Evolutionary conservation across 768 basidiomycete species (phyloP), one percentile per base, ranked within the genome.

Genomic region (Dendrothele bispora): DNA sequence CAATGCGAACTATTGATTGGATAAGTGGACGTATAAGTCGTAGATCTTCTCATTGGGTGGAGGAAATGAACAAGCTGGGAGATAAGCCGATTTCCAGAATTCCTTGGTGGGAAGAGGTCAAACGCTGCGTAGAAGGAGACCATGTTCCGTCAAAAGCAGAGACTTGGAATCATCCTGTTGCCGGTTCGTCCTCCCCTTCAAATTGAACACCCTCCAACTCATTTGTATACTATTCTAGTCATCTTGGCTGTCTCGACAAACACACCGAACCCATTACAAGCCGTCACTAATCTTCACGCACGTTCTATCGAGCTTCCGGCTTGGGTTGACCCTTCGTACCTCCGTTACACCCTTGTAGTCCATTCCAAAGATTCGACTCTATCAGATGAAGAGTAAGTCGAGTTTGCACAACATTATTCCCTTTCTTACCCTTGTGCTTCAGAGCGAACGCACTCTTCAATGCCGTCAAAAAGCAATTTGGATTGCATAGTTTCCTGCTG

Each of bases 61-160:
- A 83, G 34, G 82, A 87, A 57, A 59, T 83, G 36, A 81, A 87
- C 49, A 71, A 65, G 25, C 49, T 66, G 3, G 69, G 68, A 10
- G 72, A 75, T 37, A 67, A 63, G 29, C 68, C 77, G 34, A 39
- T 56, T 1, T 46, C 68, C 36, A 70, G 78, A 41, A 82, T 87
- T 8, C 90, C 89, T 1, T 93, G 91, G 91, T 93, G 91, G 91
- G 86, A 90, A 53, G 91, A 93, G 61, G 73, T 93, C 30, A 73
- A 77, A 56, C 75, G 81, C 10, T 93, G 91, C 62, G 74, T 78
- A 1, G 86, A 92, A 60, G 88, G 87, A 1, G 88, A 92, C 58
- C 74, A 80, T 62, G 71, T 84, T 8, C 91, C 91, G 8, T 80
- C 79, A 27, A 83, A 74, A 59, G 60, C 67, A 1, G 91, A 93